A percentile compares a stretch with the other conserved stretches of the same genome.
Conservation (phyloP, 257 asterid species). For the Salvia rosmarinus region DNA sequence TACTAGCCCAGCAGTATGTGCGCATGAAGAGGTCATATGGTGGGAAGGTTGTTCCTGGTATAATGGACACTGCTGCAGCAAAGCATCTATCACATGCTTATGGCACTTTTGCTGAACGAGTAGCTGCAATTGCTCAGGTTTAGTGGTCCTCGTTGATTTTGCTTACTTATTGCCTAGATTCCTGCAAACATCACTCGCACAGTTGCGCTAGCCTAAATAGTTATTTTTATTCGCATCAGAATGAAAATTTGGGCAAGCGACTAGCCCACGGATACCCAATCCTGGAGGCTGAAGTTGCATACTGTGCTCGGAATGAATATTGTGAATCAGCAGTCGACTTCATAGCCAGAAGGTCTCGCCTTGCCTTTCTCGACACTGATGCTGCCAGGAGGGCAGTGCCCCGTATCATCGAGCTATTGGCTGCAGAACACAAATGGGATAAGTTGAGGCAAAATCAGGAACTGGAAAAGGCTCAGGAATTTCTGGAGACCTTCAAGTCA, state of each 20-base stretch:
- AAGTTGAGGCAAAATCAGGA: conserved; percentile 77
- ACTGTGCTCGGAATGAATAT: conserved; percentile 92
- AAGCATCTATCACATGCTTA: conserved; percentile 95
- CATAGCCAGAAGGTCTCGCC: conserved; percentile 93
- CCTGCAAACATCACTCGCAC: neutral
- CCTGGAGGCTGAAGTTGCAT: conserved; percentile 97
- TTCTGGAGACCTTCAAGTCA: conserved; percentile 91
- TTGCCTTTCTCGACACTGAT: conserved; percentile 95
- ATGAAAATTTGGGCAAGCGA: conserved; percentile 91
- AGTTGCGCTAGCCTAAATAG: neutral
- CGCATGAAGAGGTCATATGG: conserved; percentile 77
- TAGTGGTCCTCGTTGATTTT: conserved; percentile 24
- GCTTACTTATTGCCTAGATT: neutral
- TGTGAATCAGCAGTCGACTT: conserved; percentile 95
- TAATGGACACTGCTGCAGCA: conserved; percentile 92
- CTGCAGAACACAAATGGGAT: conserved; percentile 90
- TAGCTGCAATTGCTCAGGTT: conserved; percentile 97
- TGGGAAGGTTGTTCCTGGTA: conserved; percentile 92
- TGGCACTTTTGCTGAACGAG: conserved; percentile 80
- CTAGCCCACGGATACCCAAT: conserved; percentile 98
- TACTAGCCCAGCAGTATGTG: conserved; percentile 81
- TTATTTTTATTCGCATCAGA: conserved; percentile 44
- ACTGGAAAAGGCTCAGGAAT: conserved; percentile 57
- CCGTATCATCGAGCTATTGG: conserved; percentile 72
- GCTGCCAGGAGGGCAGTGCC: conserved; percentile 90